Base-by-base conservation (phyloP, 1,284 basidiomycete genomes). In the Volvariella volvacea region DNA sequence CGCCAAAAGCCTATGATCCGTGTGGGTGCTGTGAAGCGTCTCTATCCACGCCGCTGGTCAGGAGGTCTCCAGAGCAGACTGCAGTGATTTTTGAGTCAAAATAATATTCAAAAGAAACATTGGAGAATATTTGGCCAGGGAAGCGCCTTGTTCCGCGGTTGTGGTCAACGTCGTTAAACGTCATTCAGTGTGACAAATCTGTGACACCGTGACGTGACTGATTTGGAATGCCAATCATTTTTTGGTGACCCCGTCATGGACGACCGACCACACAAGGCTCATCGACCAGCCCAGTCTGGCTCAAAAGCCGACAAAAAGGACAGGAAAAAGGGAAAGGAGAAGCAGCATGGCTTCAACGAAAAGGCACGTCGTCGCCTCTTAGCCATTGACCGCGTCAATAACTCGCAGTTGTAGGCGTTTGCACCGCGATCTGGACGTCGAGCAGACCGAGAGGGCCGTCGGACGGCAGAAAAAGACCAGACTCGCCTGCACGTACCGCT, bases 401-500 rank as follows among this genome's bases (percentile, higher is more conserved):
- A 28, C 25, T 12, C 12, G 42, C 19, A 36, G 32, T 19, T 25
- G 21, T 48, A 96, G 87, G 92, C 96, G 2, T 99, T 99, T 66
- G 94, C 93, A 17, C 90, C 92, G 19, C 84, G 80, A 64, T 96
- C 93, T 22, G 92, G 90, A 54, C 78, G 89, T 47, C 73, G 83
- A 41, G 93, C 92, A 34, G 92, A 97, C 57, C 75, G 83, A 41
- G 88, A 94, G 59, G 92, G 91, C 10, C 76, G 94, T 14, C 76
- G 94, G 39, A 95, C 91, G 48, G 93, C 85, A 22, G 96, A 99
- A 60, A 81, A 85, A 47, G 92, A 97, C 59, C 95, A 99, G 65
- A 91, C 91, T 9, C 77, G 93, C 31, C 76, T 98, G 1, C 96
- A 99, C 66, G 96, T 99, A 1, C 96, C 96, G 3, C 78, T 97